phyloP scores from a whole-genome alignment of 2,329 filamentous ascomycete species.

The Pseudogymnoascus sp. region DNA sequence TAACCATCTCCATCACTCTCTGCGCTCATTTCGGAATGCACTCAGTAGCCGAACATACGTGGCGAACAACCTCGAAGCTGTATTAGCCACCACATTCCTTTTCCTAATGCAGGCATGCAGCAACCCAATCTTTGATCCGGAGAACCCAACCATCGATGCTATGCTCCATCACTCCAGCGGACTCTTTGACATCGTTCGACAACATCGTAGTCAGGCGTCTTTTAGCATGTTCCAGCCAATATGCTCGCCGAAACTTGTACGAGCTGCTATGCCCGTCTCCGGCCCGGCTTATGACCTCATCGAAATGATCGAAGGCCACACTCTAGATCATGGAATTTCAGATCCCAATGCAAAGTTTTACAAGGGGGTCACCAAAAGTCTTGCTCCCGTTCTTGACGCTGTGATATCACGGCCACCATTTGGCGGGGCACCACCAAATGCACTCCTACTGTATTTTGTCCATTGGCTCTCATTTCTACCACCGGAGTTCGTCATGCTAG shows the following conservation, averaged over 20 bases:
- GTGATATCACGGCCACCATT: neutral
- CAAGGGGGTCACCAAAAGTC: neutral
- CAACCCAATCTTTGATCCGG: neutral
- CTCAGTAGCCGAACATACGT: conserved; percentile 11
- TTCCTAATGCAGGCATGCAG: conserved; percentile 14
- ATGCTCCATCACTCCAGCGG: conserved; percentile 17
- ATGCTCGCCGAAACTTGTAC: conserved; percentile 13
- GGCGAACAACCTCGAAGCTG: conserved; percentile 15
- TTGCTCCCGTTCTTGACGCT: neutral
- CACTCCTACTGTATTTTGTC: conserved; percentile 16
- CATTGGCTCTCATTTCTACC: conserved; percentile 19
- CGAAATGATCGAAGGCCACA: neutral
- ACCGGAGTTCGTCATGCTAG: conserved; percentile 14
- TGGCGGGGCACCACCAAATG: conserved; percentile 10
- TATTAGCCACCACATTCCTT: conserved; percentile 18
- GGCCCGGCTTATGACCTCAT: conserved; percentile 12
- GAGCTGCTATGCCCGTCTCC: conserved; percentile 10
- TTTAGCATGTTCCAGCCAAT: conserved; percentile 13
- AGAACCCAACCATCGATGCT: conserved; percentile 12
- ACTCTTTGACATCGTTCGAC: conserved; percentile 15
- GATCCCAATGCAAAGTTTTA: neutral
- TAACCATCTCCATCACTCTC: conserved; percentile 16
- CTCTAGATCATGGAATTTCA: neutral
- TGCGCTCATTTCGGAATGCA: conserved; percentile 15
- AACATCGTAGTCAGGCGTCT: neutral